These are phyloP conservation scores for Pyropia haitanensis DNA, from an alignment of 23 red algal genomes.

Conservation along the genomic window DNA sequence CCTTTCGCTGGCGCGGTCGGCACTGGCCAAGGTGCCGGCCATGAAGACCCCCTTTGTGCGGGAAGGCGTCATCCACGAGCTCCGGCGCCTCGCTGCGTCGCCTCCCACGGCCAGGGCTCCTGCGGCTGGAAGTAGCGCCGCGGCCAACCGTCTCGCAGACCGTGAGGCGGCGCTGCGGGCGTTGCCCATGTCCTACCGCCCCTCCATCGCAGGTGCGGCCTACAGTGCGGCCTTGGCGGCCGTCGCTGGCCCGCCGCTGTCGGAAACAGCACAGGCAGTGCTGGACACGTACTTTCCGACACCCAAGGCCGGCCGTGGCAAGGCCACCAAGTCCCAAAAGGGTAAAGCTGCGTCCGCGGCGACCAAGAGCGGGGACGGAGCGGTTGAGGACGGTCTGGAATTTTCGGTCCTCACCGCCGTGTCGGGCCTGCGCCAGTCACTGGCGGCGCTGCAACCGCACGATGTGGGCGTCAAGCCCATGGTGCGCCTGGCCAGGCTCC, in stretches of 20 bases:
- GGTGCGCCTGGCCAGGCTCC: conserved; percentile 17
- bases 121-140: background rate
- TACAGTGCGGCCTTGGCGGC: background rate
- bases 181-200: background rate
- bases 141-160: background rate
- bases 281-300: no score
- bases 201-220: background rate
- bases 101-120: background rate
- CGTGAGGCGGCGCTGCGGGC: background rate
- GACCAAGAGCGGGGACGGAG: no score
- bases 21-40: conserved; percentile 31
- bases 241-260: background rate
- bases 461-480: conserved; percentile 8
- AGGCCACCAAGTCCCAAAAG: no score
- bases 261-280: background rate
- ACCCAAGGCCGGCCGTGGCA: no score
- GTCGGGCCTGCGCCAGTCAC: no score
- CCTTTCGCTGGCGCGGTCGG: conserved; percentile 29
- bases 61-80: conserved; percentile 69
- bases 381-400: no score
- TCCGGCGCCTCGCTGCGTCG: conserved; percentile 4
- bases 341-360: no score
- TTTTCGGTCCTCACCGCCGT: no score
- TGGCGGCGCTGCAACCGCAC: no score
- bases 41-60: conserved; percentile 48